Evolutionary conservation across 331 rosid genomes (phyloP), one percentile per base, ranked within the genome.

Genomic region (Malus hybrid): DNA sequence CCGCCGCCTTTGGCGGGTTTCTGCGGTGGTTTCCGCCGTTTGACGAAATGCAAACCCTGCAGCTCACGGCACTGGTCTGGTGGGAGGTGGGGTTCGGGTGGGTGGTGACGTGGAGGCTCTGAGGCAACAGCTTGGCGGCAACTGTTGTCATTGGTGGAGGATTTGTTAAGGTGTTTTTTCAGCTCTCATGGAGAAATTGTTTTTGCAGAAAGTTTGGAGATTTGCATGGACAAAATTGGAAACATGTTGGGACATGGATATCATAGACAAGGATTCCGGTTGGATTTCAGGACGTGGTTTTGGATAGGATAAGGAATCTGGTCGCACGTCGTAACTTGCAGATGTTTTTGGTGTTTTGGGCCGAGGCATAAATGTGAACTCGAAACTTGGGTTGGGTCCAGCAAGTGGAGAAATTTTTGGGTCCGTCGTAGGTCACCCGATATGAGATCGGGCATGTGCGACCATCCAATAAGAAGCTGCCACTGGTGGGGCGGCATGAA

Each of bases 81-180:
- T 73, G 83, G 27, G 85, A 76, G 52, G 81, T 13, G 61, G 71
- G 85, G 34, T 83, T 90, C 39, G 42, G 65, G 4, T 71, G 79
- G 69, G 73, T 76, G 70, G 70, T 32, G 20, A 71, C 62, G 52
- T 85, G 76, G 70, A 90, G 85, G 71, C 76, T 82, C 20, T 79
- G 90, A 9, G 87, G 84, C 71, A 92, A 78, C 50, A 93, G 80
- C 77, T 91, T 93, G 5, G 91, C 73, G 54, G 93, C 87, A 76
- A 91, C 74, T 71, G 83, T 87, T 24, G 88, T 77, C 97, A 88
- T 89, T 52, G 83, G 81, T 65, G 36, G 79, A 64, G 28, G 73
- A 31, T 57, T 75, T 39, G 20, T 31, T 39, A 5, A 59, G 34
- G 48, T 29, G 72, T 39, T 44, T 56, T 74, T 66, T 75, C 11